A percentile compares a stretch with the other conserved stretches of the same genome.
These are phyloP conservation scores for Peronosclerospora sorghi DNA, from an alignment of 352 stramenopile species.

Conservation along the genomic window DNA sequence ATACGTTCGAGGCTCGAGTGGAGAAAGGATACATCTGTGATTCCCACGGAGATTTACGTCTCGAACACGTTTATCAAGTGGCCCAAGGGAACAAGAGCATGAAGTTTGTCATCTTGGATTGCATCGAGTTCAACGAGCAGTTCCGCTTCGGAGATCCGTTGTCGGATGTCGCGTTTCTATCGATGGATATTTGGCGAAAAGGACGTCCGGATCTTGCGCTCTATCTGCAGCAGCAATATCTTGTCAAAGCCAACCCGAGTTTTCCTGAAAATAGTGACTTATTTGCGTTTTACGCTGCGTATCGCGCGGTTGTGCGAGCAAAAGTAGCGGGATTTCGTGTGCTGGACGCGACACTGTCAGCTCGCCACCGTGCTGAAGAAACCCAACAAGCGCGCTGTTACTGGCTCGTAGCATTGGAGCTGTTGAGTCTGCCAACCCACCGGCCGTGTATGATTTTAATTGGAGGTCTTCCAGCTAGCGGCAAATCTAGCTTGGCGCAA, in stretches of 20 bases:
- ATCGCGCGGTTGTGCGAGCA: slow-evolving; percentile 54
- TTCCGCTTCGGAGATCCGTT: slow-evolving; percentile 61
- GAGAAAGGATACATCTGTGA: slow-evolving; percentile 52
- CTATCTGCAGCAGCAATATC: slow-evolving; percentile 40
- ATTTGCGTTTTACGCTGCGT: slow-evolving; percentile 51
- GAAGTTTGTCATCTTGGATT: slow-evolving; percentile 47
- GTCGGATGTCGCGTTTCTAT: slow-evolving; percentile 52
- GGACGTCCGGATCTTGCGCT: slow-evolving; percentile 42
- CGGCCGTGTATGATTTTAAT: slow-evolving; percentile 49
- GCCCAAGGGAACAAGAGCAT: slow-evolving; percentile 3
- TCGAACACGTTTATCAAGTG: slow-evolving; percentile 57
- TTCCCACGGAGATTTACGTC: slow-evolving; percentile 50
- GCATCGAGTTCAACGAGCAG: slow-evolving; percentile 76
- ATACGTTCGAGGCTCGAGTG: slow-evolving; percentile 32
- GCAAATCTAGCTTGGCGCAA: slow-evolving; percentile 48
- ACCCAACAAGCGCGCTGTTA: slow-evolving; percentile 40
- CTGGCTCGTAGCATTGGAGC: slow-evolving; percentile 51
- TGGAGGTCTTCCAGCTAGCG: slow-evolving; percentile 42
- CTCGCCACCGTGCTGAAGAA: slow-evolving; percentile 22
- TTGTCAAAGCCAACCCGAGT: slow-evolving; percentile 35
- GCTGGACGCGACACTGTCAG: slow-evolving; percentile 34
- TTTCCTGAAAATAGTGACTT: slow-evolving; percentile 37
- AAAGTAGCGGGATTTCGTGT: slow-evolving; percentile 63
- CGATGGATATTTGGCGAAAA: slow-evolving; percentile 59
- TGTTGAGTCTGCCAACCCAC: slow-evolving; percentile 28